Evolutionary conservation across 2,329 filamentous ascomycete species (phyloP).

Genomic region (Didymella pomorum): DNA sequence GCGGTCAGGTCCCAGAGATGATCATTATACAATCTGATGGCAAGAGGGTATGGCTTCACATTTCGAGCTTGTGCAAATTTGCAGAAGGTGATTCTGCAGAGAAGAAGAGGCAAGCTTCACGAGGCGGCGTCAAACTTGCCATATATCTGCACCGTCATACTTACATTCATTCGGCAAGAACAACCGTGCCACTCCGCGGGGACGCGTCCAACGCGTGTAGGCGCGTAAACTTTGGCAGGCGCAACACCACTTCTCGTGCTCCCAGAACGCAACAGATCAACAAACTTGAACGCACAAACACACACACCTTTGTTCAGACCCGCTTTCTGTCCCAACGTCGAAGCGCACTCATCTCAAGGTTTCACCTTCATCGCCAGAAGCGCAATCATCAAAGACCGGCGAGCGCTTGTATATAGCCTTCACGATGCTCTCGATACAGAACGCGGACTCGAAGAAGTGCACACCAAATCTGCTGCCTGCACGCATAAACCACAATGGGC

Average conservation of each 20-base stretch:
- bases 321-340: no score
- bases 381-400: no score
- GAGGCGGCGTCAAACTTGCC: neutral
- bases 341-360: no score
- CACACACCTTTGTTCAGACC: no score
- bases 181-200: conserved; percentile 15
- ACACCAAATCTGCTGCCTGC: conserved; percentile 81
- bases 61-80: no score
- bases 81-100: no score
- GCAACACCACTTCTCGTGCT: neutral
- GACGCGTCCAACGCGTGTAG: conserved; percentile 24
- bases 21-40: neutral
- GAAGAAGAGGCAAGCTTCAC: neutral
- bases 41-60: no score
- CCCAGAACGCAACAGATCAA: neutral
- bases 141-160: conserved; percentile 7
- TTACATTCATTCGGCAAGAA: conserved; percentile 1
- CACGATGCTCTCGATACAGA: conserved; percentile 56
- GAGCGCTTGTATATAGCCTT: neutral
- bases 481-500: conserved; percentile 78
- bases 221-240: conserved; percentile 8
- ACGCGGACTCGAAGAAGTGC: conserved; percentile 50
- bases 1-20: neutral
- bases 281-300: no score
- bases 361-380: no score